Percentiles rank a stretch among this genome's conserved stretches.
phyloP scores from a whole-genome alignment of 257 asterid genomes.

The Nicotiana knightiana region DNA sequence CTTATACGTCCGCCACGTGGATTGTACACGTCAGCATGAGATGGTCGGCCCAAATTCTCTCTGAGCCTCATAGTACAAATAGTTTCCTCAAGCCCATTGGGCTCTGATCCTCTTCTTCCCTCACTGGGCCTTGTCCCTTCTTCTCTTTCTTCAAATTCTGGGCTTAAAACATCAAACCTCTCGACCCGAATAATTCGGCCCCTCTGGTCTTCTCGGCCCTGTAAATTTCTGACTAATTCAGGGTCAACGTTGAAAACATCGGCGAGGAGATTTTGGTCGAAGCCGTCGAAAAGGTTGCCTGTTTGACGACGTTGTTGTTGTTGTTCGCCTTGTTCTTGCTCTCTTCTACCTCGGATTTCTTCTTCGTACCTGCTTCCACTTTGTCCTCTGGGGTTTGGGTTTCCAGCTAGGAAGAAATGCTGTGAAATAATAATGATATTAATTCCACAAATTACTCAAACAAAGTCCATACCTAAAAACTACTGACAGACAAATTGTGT shows the following conservation, averaged over 20 bases:
- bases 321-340: constrained; percentile 13
- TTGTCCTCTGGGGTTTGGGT: constrained; percentile 19
- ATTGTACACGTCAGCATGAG: constrained; percentile 39
- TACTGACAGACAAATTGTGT: no score
- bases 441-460: not conserved
- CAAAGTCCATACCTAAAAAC: no score
- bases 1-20: constrained; percentile 56
- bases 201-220: constrained; percentile 35
- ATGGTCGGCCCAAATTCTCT: constrained; percentile 38
- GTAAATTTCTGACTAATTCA: constrained; percentile 16
- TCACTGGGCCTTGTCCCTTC: constrained; percentile 4
- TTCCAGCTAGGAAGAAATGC: constrained; percentile 61
- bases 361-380: constrained; percentile 9
- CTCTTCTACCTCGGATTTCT: not conserved
- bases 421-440: constrained; percentile 4
- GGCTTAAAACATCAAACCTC: constrained; percentile 22
- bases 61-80: constrained; percentile 35
- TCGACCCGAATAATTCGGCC: constrained; percentile 47
- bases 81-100: constrained; percentile 53
- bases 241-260: constrained; percentile 24
- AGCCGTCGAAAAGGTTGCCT: constrained; percentile 34
- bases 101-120: not conserved
- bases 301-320: not conserved
- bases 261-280: constrained; percentile 37
- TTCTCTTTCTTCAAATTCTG: constrained; percentile 24